Percentiles rank a stretch among this genome's conserved stretches.
Evolutionary conservation across 257 asterid species (phyloP).

Genomic region (Verbena officinalis): DNA sequence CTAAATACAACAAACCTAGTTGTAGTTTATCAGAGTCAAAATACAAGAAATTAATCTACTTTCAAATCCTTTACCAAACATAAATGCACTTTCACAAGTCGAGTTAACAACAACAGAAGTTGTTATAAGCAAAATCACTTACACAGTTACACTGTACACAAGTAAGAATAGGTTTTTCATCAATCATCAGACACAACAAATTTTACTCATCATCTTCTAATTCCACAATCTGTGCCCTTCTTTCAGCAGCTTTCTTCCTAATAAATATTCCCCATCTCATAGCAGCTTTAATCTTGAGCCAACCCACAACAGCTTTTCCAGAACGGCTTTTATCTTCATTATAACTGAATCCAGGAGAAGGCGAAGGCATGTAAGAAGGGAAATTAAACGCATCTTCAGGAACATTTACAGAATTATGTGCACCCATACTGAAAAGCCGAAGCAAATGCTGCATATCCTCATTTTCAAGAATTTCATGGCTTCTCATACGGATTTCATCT

Average conservation of each 20-base stretch:
- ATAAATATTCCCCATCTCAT: slow-evolving; percentile 99
- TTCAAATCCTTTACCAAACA: no score
- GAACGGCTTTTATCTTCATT: slow-evolving; percentile 76
- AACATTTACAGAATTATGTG: slow-evolving; percentile 47
- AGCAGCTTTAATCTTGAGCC: slow-evolving; percentile 96
- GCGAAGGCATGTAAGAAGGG: slow-evolving; percentile 63
- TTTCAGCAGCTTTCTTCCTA: slow-evolving; percentile 95
- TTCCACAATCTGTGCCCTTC: slow-evolving; percentile 87
- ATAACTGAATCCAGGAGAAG: slow-evolving; percentile 63
- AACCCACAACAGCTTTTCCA: slow-evolving; percentile 89
- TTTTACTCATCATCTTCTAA: slow-evolving; percentile 75
- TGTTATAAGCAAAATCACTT: no score
- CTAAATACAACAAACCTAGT: no score
- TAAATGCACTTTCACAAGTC: no score
- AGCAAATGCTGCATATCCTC: slow-evolving; percentile 97
- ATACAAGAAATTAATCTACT: no score
- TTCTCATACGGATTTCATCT: slow-evolving; percentile 90
- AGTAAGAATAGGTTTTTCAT: no score
- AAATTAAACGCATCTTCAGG: slow-evolving; percentile 67
- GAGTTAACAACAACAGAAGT: no score
- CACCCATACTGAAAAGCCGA: slow-evolving; percentile 91
- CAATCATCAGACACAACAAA: no score
- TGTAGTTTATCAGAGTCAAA: no score
- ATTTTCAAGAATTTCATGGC: slow-evolving; percentile 88
- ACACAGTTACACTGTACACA: no score